Base-by-base conservation (phyloP, 2,329 filamentous ascomycete genomes). In the Talaromyces sp. region DNA sequence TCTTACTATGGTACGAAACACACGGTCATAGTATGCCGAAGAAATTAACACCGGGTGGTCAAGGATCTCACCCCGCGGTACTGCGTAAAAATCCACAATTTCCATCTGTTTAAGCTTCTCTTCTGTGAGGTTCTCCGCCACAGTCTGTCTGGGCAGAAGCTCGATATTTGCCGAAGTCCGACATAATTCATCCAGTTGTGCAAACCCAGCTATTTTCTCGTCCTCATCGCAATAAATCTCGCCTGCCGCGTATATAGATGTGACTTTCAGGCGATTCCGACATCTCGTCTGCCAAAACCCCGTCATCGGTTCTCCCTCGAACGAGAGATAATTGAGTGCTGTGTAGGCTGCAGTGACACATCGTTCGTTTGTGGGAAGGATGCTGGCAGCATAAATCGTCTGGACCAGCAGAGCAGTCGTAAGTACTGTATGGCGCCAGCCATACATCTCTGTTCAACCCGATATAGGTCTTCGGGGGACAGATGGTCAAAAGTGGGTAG, bases 271-370 rank as follows among this genome's bases (percentile, higher is more conserved):
- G 5, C 13, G 11, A 65, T 79, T 78, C 22, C 70, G 73, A 61
- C 78, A 79, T 40, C 71, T 67, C 1, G 69, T 68, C n/a, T 69
- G 67, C 68, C 72, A 73, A 47, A 64, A 56, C 0, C 70, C 70
- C 7, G 65, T 66, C 22, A 68, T 53, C 0, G 70, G 69, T 19
- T 65, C 34, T 0, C 72, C 72, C 7, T 68, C 64, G 63, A 78
- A 78, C 0, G 72, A 69, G 61, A 78, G 69, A 61, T 74, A 76
- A 45, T 71, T 70, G 61, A 75, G 75, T 73, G 45, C 45, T 3
- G 73, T 74, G 60, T 70, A 73, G 11, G 77, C 66, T 11, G 76
- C 71, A 0, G 70, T 73, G 36, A 77, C 74, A 60, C 76, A 78
- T n/a, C 68, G 72, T 66, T 75, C 73, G 17, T 45, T 53, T 15